Base-by-base conservation (phyloP, 352 stramenopile species). In the Pythium myriotylum region DNA sequence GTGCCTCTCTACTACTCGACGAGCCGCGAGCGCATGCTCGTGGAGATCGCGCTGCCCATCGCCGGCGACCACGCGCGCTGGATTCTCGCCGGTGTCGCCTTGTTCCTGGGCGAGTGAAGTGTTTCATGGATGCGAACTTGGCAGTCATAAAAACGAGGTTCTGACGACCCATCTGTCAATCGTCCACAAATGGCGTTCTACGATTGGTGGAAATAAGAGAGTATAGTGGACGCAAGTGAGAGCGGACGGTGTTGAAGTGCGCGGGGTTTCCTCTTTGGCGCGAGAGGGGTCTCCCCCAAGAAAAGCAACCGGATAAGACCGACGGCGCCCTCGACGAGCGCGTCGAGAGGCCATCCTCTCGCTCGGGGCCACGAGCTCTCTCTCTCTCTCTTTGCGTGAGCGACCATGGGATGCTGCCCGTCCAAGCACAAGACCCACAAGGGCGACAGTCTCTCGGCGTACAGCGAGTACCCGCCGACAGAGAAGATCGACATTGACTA, bases 101-200 rank as follows among this genome's bases (percentile, higher is more conserved):
- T 96, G 47, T 96, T 96, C 68, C 65, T 96, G 8, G 72, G 81
- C 27, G 84, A 95, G 42, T 93, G 47, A 62, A n/a, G n/a, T n/a
- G n/a, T 23, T 29, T 23, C 2, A 33, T 26, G 12, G 24, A 59
- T 26, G 41, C 59, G 50, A 60, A 67, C 51, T 58, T 67, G 54
- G 10, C 0, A 32, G 43, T 51, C 49, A 58, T 49, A 35, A 35
- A 35, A 35, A 10, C 5, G 29, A 35, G 29, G 29, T 5, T 35
- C 5, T 35, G 29, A 10, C n/a, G n/a, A n/a, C n/a, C n/a, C n/a
- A 10, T 35, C 29, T 35, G 5, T n/a, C n/a, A n/a, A 10, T 35
- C 41, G 41, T 60, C 27, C 47, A 43, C 47, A 2, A 55, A 58
- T 35, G 16, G 12, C 56, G n/a, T 0, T 12, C 43, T 59, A 5